Base-by-base conservation (phyloP, 2,329 filamentous ascomycete species). In the Aotearoamyces nothofagi region DNA sequence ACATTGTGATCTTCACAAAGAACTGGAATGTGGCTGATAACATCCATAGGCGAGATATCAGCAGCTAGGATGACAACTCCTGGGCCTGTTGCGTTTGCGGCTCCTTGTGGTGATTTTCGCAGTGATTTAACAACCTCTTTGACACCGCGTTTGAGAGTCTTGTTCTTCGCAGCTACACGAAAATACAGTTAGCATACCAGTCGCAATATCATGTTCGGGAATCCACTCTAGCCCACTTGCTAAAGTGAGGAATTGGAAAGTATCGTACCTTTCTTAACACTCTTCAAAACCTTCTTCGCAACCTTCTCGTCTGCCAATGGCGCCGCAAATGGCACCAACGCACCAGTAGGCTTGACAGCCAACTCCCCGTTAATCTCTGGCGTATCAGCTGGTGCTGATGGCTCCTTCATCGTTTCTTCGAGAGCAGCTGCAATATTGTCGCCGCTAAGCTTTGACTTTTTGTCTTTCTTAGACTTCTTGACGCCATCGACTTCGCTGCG, bases 111-210 rank as follows among this genome's bases (percentile, higher is more conserved):
- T 9, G 83, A 87, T 63, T 96, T 96, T 63, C 90, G 84, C 45
- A 98, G 80, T 17, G 86, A 79, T 64, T 98, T 98, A 61, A 96
- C 86, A 51, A 93, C 87, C 62, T 98, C 90, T 61, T 98, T 98
- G 42, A 98, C 90, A 51, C 90, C 90, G 51, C 90, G 86, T 64
- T 93, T 92, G 51, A 98, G 79, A 34, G 82, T 80, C 61, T 92
- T 92, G 60, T 83, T 74, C 61, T 92, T 93, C 46, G 90, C 86
- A 44, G 87, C 90, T 96, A 56, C 33, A 25, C 10, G 23, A 28
- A 26, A 22, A 20, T 6, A 16, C n/a, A 20, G 26, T 45, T 36
- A 43, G 42, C 17, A 24, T 23, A 32, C 17, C 31, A n/a, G n/a
- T n/a, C n/a, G n/a, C n/a, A n/a, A n/a, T n/a, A n/a, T n/a, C n/a